Conservation (phyloP, 2,329 filamentous ascomycete genomes). For the Trichoderma hamatum region DNA sequence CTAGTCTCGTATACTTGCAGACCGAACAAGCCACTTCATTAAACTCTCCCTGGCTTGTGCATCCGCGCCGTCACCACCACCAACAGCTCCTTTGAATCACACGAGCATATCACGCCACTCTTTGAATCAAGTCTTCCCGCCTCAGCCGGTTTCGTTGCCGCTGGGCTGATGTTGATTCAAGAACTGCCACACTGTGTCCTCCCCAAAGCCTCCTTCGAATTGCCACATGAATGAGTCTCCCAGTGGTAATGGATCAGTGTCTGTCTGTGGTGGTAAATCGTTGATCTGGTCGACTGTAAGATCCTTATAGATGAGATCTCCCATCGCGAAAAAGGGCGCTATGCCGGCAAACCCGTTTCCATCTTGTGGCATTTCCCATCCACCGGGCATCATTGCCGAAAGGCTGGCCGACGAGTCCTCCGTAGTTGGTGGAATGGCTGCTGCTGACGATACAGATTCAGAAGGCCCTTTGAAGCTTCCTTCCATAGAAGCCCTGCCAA, state of each 20-base stretch:
- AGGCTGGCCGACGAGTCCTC: neutral
- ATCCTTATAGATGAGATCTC: constrained; percentile 61
- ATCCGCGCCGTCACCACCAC: neutral
- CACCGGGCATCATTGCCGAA: constrained; percentile 26
- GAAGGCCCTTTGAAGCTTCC: constrained; percentile 1
- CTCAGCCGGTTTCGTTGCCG: constrained; percentile 26
- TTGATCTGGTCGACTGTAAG: constrained; percentile 48
- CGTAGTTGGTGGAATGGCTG: neutral
- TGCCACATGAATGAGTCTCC: constrained; percentile 43
- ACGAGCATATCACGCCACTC: neutral
- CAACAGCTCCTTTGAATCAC: neutral
- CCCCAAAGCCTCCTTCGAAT: constrained; percentile 59
- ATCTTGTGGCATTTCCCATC: constrained; percentile 48
- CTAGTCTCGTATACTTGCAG: neutral
- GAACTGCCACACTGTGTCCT: constrained; percentile 60
- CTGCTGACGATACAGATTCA: neutral
- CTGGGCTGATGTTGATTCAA: constrained; percentile 53
- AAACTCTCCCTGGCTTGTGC: neutral
- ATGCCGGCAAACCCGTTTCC: constrained; percentile 54
- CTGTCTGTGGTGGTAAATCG: constrained; percentile 32
- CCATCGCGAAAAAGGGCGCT: constrained; percentile 59
- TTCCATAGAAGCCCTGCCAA: constrained; percentile 12
- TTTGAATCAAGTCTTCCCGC: neutral
- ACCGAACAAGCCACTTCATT: neutral
- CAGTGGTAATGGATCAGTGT: constrained; percentile 21